Conservation (phyloP, 352 stramenopile genomes). For the Phytopythium delawarense region DNA sequence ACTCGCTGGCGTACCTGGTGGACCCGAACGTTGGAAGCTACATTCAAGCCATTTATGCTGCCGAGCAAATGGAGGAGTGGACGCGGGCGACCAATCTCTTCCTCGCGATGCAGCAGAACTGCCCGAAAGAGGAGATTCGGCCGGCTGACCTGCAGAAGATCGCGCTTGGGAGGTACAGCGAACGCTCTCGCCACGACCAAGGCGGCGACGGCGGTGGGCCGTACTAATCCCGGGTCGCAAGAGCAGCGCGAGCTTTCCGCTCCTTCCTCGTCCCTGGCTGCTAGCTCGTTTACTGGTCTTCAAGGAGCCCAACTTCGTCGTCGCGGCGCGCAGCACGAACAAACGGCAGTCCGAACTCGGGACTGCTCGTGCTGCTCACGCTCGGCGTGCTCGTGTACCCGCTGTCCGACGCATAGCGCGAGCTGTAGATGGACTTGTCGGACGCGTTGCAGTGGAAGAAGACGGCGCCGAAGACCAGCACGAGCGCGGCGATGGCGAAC, state of each 20-base stretch:
- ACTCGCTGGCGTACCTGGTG: conserved; percentile 37
- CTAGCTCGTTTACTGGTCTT: conserved; percentile 18
- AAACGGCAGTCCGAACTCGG: conserved; percentile 25
- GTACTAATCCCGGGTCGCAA: neutral
- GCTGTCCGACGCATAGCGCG: neutral
- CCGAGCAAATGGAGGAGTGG: conserved; percentile 69
- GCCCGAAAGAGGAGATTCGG: conserved; percentile 42
- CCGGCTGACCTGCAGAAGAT: conserved; percentile 49
- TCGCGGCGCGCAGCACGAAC: conserved; percentile 31
- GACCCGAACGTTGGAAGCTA: conserved; percentile 54
- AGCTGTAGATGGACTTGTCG: conserved; percentile 68
- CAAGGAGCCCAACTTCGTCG: conserved; percentile 52
- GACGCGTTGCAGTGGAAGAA: conserved; percentile 79
- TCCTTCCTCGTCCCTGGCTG: too few relatives aligned
- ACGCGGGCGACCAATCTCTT: conserved; percentile 60
- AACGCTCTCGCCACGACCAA: conserved; percentile 25
- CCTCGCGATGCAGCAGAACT: conserved; percentile 68
- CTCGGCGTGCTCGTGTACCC: conserved; percentile 8
- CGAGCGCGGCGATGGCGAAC: conserved; percentile 67
- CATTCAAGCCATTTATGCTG: conserved; percentile 68
- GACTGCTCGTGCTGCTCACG: conserved; percentile 13
- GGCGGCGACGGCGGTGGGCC: neutral
- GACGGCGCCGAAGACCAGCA: conserved; percentile 63
- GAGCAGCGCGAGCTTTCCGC: neutral
- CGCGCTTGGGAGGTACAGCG: conserved; percentile 58